Evolutionary conservation across 805 yeast species (phyloP).

Genomic region (Candida parachauliodes): DNA sequence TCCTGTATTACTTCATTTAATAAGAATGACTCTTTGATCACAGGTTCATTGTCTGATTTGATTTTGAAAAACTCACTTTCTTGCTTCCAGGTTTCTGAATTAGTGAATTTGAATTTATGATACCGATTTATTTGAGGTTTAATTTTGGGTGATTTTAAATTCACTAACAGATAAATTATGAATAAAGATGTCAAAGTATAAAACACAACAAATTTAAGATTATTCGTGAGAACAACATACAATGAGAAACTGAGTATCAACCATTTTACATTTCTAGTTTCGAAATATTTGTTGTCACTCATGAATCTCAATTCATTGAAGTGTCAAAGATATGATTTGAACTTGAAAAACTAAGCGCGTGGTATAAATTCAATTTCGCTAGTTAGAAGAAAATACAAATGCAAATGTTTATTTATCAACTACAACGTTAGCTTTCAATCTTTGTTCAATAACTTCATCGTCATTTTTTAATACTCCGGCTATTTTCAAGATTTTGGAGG

Average conservation of each 20-base stretch:
- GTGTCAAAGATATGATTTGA: too few relatives aligned
- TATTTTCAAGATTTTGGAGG: slow-evolving; percentile 51
- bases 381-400: too few relatives aligned
- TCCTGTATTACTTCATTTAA: slow-evolving; percentile 52
- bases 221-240: not conserved
- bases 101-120: slow-evolving; percentile 8
- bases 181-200: not conserved
- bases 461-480: slow-evolving; percentile 56
- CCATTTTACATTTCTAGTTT: slow-evolving; percentile 2
- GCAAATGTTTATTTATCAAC: too few relatives aligned
- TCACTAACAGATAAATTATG: not conserved
- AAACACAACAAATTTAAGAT: not conserved
- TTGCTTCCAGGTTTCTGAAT: slow-evolving; percentile 11
- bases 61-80: slow-evolving; percentile 20
- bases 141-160: not conserved
- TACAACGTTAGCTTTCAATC: slow-evolving; percentile 22
- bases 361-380: too few relatives aligned
- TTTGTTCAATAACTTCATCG: slow-evolving; percentile 19
- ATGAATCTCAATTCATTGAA: not conserved
- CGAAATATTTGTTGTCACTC: not conserved
- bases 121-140: not conserved
- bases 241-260: not conserved
- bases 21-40: slow-evolving; percentile 46
- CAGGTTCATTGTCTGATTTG: slow-evolving; percentile 17
- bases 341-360: too few relatives aligned